Evolutionary conservation across 306 rosid genomes (phyloP).

Genomic region (Cotoneaster glaucophyllus): DNA sequence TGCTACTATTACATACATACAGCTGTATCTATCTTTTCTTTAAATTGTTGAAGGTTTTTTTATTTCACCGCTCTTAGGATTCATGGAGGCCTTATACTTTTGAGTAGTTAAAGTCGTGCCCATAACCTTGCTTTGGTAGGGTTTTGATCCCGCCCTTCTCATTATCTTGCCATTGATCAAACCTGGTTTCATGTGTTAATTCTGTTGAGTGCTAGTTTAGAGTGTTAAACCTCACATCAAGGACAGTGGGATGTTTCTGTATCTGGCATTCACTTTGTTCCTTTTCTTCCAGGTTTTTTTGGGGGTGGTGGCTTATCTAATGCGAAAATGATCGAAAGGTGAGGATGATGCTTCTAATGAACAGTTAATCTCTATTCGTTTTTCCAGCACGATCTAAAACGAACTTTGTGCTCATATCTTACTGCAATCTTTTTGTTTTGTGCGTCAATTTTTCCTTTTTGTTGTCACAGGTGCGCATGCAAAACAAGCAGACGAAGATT

Average conservation of each 20-base stretch:
- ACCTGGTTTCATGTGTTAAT: too few relatives aligned
- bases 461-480: not conserved
- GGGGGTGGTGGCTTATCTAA: slow-evolving; percentile 36
- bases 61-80: too few relatives aligned
- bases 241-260: not conserved
- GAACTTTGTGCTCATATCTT: not conserved
- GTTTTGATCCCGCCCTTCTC: too few relatives aligned
- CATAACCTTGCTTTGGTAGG: not conserved
- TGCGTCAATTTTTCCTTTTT: slow-evolving; percentile 61
- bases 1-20: too few relatives aligned
- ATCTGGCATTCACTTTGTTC: not conserved
- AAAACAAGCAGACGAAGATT: not conserved
- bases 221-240: not conserved
- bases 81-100: too few relatives aligned
- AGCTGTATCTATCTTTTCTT: too few relatives aligned
- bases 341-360: slow-evolving; percentile 18
- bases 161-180: too few relatives aligned
- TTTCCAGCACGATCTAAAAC: not conserved
- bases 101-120: not conserved
- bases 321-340: slow-evolving; percentile 53
- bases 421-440: slow-evolving; percentile 2
- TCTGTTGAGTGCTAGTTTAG: too few relatives aligned
- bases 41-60: too few relatives aligned
- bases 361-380: not conserved
- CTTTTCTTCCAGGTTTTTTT: slow-evolving; percentile 35